A percentile compares a stretch with the other conserved stretches of the same genome.
These are phyloP conservation scores for Cercospora sp. DNA, from an alignment of 2,329 filamentous ascomycete species.

Conservation along the genomic window DNA sequence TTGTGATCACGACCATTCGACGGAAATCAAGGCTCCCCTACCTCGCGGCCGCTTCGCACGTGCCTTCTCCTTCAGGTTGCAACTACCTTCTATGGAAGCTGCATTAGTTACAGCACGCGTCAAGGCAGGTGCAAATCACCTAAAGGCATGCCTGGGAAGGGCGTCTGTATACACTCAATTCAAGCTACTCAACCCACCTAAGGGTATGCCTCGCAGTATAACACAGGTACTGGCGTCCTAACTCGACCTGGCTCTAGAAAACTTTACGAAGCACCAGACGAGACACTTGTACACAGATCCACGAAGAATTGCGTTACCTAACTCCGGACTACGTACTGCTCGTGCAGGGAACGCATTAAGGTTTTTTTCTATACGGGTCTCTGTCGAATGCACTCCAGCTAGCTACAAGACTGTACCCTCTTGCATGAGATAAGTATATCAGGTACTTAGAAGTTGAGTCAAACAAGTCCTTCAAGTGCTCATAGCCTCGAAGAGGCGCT, in stretches of 20 bases:
- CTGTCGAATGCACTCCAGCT: no score
- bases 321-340: no score
- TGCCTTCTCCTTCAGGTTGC: not conserved
- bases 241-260: not conserved
- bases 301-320: no score
- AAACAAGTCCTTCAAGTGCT: no score
- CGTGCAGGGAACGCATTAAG: no score
- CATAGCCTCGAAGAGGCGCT: no score
- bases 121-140: not conserved
- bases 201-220: not conserved
- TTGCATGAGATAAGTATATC: no score
- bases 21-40: not conserved
- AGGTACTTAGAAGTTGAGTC: no score
- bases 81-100: not conserved
- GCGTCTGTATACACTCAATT: not conserved
- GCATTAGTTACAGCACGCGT: not conserved
- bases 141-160: not conserved
- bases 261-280: no score
- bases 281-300: no score
- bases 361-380: no score
- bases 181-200: not conserved
- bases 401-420: no score
- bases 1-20: not conserved
- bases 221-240: not conserved
- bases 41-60: not conserved